Evolutionary conservation across 306 rosid species (phyloP).

Genomic region (Gynostemma pentaphyllum): DNA sequence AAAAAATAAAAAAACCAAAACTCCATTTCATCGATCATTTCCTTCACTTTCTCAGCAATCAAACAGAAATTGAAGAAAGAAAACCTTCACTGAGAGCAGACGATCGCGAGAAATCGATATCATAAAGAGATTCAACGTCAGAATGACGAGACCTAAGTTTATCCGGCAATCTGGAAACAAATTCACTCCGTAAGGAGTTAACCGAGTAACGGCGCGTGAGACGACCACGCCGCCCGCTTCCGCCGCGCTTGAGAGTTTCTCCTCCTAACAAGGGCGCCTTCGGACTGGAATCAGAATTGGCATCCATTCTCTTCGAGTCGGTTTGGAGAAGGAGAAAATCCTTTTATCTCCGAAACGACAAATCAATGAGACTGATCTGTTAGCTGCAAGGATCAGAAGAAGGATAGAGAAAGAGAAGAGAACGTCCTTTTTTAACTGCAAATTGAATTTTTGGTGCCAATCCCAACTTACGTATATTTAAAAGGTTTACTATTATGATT

Average conservation of each 20-base stretch:
- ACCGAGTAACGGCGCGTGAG: slow-evolving; percentile 30
- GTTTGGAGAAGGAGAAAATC: neutral
- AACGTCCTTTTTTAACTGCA: neutral
- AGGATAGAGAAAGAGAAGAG: neutral
- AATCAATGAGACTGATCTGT: neutral
- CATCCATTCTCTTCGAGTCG: slow-evolving; percentile 16
- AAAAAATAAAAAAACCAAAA: too few species aligned
- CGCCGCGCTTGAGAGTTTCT: slow-evolving; percentile 1
- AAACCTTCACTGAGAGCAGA: slow-evolving; percentile 23
- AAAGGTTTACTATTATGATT: too few species aligned
- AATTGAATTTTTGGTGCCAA: neutral
- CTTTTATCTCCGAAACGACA: neutral
- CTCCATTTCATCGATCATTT: too few species aligned
- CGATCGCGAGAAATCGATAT: slow-evolving; percentile 20
- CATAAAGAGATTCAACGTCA: slow-evolving; percentile 17
- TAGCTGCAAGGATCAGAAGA: neutral
- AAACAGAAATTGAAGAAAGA: neutral
- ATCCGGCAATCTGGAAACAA: slow-evolving; percentile 25
- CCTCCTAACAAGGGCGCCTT: slow-evolving; percentile 20
- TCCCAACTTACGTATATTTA: neutral
- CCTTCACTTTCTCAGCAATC: too few species aligned
- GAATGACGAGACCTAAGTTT: slow-evolving; percentile 20
- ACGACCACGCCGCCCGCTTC: slow-evolving; percentile 14
- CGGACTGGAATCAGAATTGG: slow-evolving; percentile 6
- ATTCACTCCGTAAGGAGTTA: slow-evolving; percentile 28